phyloP scores from a whole-genome alignment of 129 eudicot genomes.

The Escallonia herrerae region DNA sequence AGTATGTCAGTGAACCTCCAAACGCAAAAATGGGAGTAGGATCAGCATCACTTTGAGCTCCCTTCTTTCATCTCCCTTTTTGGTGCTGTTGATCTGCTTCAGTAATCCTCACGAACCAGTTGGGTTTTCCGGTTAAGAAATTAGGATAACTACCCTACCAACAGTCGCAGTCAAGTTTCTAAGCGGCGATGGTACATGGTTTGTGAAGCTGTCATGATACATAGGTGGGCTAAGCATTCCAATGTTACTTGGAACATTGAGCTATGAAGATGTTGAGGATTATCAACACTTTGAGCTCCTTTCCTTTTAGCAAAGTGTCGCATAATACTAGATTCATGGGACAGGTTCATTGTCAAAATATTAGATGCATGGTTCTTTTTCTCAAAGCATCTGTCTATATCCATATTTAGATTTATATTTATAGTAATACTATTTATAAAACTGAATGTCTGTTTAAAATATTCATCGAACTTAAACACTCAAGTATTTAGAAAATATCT shows the following conservation, averaged over 20 bases:
- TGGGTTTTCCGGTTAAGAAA: conserved; percentile 26
- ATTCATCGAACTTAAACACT: too few species aligned
- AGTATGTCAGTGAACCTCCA: not conserved
- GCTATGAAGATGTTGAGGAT: conserved; percentile 22
- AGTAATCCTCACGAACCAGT: conserved; percentile 21
- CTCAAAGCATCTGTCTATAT: too few species aligned
- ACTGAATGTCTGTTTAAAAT: too few species aligned
- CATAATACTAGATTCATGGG: too few species aligned
- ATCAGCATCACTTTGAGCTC: not conserved
- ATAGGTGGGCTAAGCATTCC: conserved; percentile 23
- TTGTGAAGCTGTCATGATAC: conserved; percentile 28
- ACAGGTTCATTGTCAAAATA: too few species aligned
- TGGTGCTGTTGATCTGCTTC: conserved; percentile 19
- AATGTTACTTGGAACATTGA: conserved; percentile 20
- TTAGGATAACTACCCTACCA: conserved; percentile 26
- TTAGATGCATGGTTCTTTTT: too few species aligned
- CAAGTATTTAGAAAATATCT: too few species aligned
- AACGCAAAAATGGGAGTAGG: not conserved
- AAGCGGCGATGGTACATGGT: conserved; percentile 17
- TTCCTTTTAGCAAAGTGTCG: conserved; percentile 23
- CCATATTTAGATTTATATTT: too few species aligned
- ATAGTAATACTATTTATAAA: too few species aligned
- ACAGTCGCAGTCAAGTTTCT: conserved; percentile 19
- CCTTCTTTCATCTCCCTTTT: conserved; percentile 4
- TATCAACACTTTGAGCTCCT: conserved; percentile 11